Evolutionary conservation across 176 grass and related monocot genomes (phyloP), one percentile per base, ranked within the genome.

Genomic region (Metroxylon sagu): DNA sequence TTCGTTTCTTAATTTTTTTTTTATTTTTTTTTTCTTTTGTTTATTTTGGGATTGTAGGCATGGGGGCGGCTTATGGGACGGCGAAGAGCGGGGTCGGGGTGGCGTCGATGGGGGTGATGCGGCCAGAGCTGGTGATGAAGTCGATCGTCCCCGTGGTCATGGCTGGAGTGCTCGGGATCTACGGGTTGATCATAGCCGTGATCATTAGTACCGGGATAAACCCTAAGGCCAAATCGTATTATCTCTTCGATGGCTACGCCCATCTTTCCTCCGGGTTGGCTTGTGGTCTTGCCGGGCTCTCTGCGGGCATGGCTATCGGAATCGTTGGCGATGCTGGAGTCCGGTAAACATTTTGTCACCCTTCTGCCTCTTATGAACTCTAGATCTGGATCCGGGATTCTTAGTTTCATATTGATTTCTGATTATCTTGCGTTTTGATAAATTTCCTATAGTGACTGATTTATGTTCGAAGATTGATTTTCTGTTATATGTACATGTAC

Each of bases 81-180:
- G 62, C 62, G 23, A 64, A 64, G 62, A 64, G 62, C 21, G 62
- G 62, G 5, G 62, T 64, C 14, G 62, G 62, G 14, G 62, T 64
- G 62, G 62, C 62, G 14, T 64, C 62, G 19, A 64, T 64, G 62
- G 62, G 62, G 0, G 62, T 64, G 62, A 64, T 64, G 62, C 62
- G 62, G 62, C 62, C 62, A 5, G 62, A 64, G 62, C 48, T 64
- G 14, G 62, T 64, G 19, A 64, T 64, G 62, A 64, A 64, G 17
- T 64, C 62, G 62, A 64, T 64, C 48, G 62, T 64, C 21, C 62
- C 62, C 1, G 48, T 64, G 14, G 62, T 64, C 62, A 64, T 64
- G 62, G 62, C 62, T 16, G 62, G 62, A 51, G 62, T 65, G 62
- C 62, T 65, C 15, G 62, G 62, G 2, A 65, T 65, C 62, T 65